phyloP scores from a whole-genome alignment of 257 asterid species.

The Petunia axillaris region DNA sequence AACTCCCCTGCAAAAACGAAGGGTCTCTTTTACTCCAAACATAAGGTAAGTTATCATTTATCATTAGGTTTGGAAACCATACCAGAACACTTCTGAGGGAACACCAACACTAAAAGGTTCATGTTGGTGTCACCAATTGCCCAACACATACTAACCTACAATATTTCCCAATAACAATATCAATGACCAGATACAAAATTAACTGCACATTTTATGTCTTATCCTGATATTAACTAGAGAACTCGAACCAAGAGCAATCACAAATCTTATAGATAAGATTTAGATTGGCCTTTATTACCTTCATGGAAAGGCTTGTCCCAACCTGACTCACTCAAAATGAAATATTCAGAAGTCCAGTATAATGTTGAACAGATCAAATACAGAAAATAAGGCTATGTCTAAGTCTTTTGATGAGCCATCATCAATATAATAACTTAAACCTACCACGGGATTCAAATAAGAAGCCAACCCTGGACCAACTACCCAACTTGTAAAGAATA shows the following conservation, averaged over 20 bases:
- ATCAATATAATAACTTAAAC: background rate
- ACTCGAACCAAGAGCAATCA: background rate
- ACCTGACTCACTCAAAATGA: constrained; percentile 9
- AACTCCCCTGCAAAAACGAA: background rate
- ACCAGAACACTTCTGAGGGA: background rate
- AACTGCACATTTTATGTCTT: background rate
- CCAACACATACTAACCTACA: constrained; percentile 13
- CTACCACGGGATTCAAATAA: background rate
- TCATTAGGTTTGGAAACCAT: background rate
- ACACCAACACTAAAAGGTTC: constrained; percentile 9
- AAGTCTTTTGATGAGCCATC: background rate
- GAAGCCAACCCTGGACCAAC: background rate
- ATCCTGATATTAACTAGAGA: background rate
- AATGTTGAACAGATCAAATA: background rate
- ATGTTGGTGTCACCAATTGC: constrained; percentile 12
- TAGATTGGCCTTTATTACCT: background rate
- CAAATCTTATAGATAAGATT: background rate
- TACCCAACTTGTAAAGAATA: constrained; percentile 1
- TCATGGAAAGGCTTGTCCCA: background rate
- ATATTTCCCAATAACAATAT: constrained; percentile 13
- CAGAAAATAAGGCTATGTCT: background rate
- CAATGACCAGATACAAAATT: background rate
- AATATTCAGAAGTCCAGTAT: constrained; percentile 1
- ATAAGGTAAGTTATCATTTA: background rate
- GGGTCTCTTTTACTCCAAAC: background rate